Conservation (phyloP, 495 filamentous ascomycete genomes). For the Echria macrotheca region DNA sequence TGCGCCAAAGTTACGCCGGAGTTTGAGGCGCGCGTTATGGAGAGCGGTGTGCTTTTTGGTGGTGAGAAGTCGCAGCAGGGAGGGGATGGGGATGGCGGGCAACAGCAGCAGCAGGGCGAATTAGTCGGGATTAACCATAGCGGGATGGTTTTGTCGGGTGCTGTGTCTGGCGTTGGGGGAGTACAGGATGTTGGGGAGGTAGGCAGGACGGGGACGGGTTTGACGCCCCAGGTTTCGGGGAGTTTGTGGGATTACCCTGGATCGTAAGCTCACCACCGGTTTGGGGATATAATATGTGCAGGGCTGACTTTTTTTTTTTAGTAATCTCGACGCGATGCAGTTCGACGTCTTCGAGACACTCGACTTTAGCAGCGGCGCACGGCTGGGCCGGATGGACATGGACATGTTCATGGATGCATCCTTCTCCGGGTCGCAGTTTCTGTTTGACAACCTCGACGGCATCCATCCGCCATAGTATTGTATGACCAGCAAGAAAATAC, state of each 20-base stretch:
- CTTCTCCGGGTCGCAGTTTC: slow-evolving; percentile 2
- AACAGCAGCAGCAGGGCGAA: neutral
- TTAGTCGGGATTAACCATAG: neutral
- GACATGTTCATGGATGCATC: slow-evolving; percentile 7
- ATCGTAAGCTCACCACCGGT: neutral
- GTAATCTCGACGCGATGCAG: neutral
- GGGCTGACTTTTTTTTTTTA: neutral
- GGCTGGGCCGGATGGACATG: slow-evolving; percentile 1
- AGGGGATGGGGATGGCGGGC: neutral
- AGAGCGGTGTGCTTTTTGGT: slow-evolving; percentile 7
- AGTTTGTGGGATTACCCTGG: neutral
- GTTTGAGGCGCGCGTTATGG: slow-evolving; percentile 3
- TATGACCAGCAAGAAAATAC: slow-evolving; percentile 31
- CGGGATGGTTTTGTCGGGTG: neutral
- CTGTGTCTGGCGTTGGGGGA: neutral
- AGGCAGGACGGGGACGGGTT: neutral
- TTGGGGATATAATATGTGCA: neutral
- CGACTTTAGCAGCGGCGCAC: neutral
- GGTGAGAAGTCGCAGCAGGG: neutral
- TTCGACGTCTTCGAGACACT: slow-evolving; percentile 2
- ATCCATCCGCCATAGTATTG: slow-evolving; percentile 21
- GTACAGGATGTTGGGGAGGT: neutral
- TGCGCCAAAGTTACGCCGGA: slow-evolving; percentile 2
- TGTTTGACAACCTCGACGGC: neutral
- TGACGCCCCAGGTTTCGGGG: neutral